Conservation (phyloP, 225 moss, liverwort and hornwort species). For the Pleurozium schreberi region DNA sequence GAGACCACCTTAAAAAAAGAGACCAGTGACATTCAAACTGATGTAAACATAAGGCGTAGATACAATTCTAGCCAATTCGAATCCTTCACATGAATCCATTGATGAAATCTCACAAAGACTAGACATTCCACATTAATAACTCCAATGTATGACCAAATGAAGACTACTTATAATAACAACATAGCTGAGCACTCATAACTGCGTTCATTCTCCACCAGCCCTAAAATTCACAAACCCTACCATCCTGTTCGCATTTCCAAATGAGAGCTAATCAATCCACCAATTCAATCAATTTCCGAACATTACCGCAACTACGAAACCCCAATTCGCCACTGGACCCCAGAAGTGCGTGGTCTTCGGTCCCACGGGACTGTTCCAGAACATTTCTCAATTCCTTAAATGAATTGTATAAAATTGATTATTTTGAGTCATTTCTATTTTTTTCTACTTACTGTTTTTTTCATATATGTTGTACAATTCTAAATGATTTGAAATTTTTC, state of each 20-base stretch:
- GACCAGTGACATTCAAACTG: not conserved
- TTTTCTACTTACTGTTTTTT: no score
- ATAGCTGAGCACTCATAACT: not conserved
- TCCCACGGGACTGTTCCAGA: conserved; percentile 98
- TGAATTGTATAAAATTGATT: no score
- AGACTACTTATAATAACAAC: not conserved
- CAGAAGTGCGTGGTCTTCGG: conserved; percentile 98
- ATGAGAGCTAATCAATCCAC: not conserved
- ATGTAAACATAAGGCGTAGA: not conserved
- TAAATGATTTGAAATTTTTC: no score
- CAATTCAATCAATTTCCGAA: not conserved
- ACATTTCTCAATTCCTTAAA: no score
- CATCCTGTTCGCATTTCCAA: not conserved
- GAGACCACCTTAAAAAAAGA: not conserved
- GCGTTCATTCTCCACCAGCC: not conserved
- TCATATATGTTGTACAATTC: no score
- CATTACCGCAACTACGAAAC: conserved; percentile 89
- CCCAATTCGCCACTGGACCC: conserved; percentile 99
- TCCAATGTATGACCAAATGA: not conserved
- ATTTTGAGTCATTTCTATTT: no score
- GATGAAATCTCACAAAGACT: not conserved
- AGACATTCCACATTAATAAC: not conserved
- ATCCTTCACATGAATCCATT: not conserved
- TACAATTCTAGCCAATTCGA: not conserved
- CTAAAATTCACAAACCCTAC: not conserved